Conservation (phyloP, 2,329 filamentous ascomycete species). For the Botrytis paeoniae region DNA sequence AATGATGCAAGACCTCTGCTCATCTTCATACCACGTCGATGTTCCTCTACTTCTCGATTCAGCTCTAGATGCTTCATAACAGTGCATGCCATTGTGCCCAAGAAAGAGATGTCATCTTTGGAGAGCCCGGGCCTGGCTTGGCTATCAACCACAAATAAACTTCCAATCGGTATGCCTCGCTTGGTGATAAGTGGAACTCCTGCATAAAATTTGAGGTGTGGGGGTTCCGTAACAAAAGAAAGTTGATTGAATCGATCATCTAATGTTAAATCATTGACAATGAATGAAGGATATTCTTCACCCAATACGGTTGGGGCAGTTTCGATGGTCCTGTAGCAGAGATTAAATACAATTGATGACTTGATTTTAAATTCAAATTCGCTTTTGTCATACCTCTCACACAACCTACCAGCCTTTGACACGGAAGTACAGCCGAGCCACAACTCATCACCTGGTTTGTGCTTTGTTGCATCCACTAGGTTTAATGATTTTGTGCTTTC, state of each 20-base stretch:
- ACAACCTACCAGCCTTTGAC: conserved; percentile 35
- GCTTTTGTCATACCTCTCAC: conserved; percentile 32
- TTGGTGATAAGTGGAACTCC: conserved; percentile 38
- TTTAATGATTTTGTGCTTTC: conserved; percentile 49
- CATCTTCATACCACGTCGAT: conserved; percentile 53
- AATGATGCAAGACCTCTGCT: conserved; percentile 53
- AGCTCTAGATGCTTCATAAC: conserved; percentile 62
- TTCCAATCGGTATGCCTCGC: conserved; percentile 49
- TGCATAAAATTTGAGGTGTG: conserved; percentile 36
- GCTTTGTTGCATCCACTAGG: conserved; percentile 30
- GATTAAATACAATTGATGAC: not conserved
- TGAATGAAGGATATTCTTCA: conserved; percentile 35
- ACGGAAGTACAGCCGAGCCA: conserved; percentile 38
- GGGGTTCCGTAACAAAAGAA: conserved; percentile 33
- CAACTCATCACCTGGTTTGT: conserved; percentile 36
- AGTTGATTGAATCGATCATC: conserved; percentile 36
- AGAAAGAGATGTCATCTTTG: conserved; percentile 49
- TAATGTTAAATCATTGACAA: conserved; percentile 34
- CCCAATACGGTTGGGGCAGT: conserved; percentile 22
- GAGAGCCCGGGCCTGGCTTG: conserved; percentile 50
- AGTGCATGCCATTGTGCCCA: conserved; percentile 55
- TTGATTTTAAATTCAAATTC: not conserved
- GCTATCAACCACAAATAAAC: conserved; percentile 58
- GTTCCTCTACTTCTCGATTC: conserved; percentile 52
- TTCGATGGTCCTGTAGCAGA: conserved; percentile 32